Evolutionary conservation across 495 filamentous ascomycete species (phyloP).

Genomic region (Chaetomidium leptoderma): DNA sequence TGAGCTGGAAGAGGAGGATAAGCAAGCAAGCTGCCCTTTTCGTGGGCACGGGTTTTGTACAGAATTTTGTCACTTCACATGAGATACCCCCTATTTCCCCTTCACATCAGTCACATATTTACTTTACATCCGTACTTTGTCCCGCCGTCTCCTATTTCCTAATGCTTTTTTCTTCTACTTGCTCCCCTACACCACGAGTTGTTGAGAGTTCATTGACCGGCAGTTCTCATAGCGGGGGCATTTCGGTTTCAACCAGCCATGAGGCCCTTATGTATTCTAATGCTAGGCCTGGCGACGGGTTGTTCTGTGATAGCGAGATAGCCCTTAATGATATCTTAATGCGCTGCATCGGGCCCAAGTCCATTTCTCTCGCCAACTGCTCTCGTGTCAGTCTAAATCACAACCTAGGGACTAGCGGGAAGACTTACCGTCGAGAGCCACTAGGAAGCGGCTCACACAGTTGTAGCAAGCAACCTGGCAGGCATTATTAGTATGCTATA

Average conservation of each 20-base stretch:
- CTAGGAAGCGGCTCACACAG: conserved; percentile 78
- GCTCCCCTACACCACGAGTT: no score
- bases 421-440: conserved; percentile 69
- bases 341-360: conserved; percentile 38
- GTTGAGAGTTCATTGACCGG: no score
- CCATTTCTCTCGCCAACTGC: conserved; percentile 50
- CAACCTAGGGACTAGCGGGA: background rate
- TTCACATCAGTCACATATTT: conserved; percentile 10
- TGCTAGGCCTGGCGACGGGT: background rate
- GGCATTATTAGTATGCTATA: conserved; percentile 3
- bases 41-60: background rate
- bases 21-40: conserved; percentile 9
- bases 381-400: conserved; percentile 2
- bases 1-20: conserved; percentile 2
- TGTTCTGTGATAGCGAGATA: background rate
- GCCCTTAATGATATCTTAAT: conserved; percentile 10
- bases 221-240: background rate
- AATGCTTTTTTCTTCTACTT: no score
- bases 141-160: background rate
- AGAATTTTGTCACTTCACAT: conserved; percentile 32
- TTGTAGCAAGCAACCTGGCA: conserved; percentile 67
- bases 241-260: no score
- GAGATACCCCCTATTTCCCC: conserved; percentile 31
- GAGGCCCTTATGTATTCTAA: background rate
- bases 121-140: background rate